These are phyloP conservation scores for Gautieria morchelliformis DNA, from an alignment of 768 basidiomycete species.

Conservation along the genomic window DNA sequence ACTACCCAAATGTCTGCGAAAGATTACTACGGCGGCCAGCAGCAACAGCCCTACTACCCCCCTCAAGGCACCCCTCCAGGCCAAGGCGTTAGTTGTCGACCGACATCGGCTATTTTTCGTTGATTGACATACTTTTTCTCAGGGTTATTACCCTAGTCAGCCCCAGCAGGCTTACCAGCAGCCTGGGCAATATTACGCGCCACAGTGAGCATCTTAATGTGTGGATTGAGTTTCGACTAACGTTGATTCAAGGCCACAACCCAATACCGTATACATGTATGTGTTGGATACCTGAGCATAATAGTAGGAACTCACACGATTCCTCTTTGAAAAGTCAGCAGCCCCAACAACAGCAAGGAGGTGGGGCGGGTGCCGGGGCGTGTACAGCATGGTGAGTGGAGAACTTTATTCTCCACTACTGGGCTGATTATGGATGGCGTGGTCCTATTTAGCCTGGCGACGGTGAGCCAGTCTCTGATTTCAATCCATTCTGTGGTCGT, in stretches of 20 bases:
- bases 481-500: conserved; percentile 15
- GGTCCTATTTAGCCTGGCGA: conserved; percentile 8
- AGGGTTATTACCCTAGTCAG: conserved; percentile 33
- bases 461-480: conserved; percentile 5
- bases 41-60: conserved; percentile 42
- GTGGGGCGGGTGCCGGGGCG: conserved; percentile 34
- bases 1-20: conserved; percentile 51
- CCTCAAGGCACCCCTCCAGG: conserved; percentile 45
- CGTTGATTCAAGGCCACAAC: conserved; percentile 34
- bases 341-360: not conserved
- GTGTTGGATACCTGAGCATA: conserved; percentile 18
- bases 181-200: conserved; percentile 19
- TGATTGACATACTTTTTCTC: conserved; percentile 5
- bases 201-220: conserved; percentile 27
- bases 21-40: conserved; percentile 55
- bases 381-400: conserved; percentile 62
- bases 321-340: conserved; percentile 1
- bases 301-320: not conserved
- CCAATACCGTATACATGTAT: conserved; percentile 76
- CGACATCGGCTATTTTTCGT: conserved; percentile 3
- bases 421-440: not conserved
- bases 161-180: conserved; percentile 59
- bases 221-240: conserved; percentile 36
- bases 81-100: conserved; percentile 43
- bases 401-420: conserved; percentile 20